These are phyloP conservation scores for Casaregolazyma lundiana DNA, from an alignment of 1,139 yeast genomes.

Conservation along the genomic window DNA sequence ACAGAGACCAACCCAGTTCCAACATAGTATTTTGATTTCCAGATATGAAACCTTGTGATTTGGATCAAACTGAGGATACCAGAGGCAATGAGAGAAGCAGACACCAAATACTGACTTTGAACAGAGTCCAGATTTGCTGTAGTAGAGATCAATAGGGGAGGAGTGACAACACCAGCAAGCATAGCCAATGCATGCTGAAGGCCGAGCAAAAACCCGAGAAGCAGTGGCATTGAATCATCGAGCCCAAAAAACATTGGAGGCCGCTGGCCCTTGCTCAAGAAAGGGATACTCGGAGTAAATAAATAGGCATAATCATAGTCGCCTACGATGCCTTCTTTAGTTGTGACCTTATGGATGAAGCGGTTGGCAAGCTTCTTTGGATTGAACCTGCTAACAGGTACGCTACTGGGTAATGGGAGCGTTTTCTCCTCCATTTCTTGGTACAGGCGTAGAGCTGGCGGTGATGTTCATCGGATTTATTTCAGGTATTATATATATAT, in stretches of 20 bases:
- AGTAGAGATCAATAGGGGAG: constrained; percentile 65
- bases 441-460: no score
- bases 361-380: constrained; percentile 5
- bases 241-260: constrained; percentile 68
- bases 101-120: constrained; percentile 64
- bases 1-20: constrained; percentile 88
- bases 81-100: constrained; percentile 68
- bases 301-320: constrained; percentile 76
- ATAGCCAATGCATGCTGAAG: constrained; percentile 83
- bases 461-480: neutral
- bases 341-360: constrained; percentile 30
- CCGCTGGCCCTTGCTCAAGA: constrained; percentile 37
- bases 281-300: constrained; percentile 75
- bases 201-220: constrained; percentile 71
- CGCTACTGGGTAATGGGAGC: neutral
- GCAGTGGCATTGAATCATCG: constrained; percentile 70
- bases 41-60: constrained; percentile 74
- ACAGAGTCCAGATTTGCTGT: constrained; percentile 53
- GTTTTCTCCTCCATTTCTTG: neutral
- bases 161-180: constrained; percentile 89
- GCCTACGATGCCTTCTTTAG: constrained; percentile 74
- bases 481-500: neutral
- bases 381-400: neutral
- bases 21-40: constrained; percentile 63
- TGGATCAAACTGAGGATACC: constrained; percentile 73